Conservation (phyloP, 2,329 filamentous ascomycete genomes). For the Exophiala sp. region DNA sequence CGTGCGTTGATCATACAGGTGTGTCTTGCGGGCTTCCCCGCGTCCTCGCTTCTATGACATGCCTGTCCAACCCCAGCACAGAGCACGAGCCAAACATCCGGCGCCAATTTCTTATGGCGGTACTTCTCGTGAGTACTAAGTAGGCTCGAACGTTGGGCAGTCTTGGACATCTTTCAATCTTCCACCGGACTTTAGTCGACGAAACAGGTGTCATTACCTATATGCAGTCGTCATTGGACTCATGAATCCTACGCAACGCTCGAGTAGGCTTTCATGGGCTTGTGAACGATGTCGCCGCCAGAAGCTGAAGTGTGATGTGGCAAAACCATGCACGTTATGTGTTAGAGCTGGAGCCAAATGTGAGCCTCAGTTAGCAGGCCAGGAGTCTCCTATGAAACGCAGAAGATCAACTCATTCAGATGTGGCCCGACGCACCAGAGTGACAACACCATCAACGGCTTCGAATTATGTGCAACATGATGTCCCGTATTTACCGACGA, state of each 20-base stretch:
- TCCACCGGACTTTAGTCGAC: too few relatives aligned
- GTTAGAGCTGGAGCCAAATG: conserved; percentile 11
- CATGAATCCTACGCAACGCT: not conserved
- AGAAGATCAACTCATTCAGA: conserved; percentile 8
- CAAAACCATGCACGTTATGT: conserved; percentile 14
- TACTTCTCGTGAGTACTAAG: too few relatives aligned
- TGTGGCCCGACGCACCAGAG: not conserved
- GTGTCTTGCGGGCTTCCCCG: too few relatives aligned
- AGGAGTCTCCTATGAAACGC: conserved; percentile 4
- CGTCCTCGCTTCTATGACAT: too few relatives aligned
- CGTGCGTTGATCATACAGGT: too few relatives aligned
- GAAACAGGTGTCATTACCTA: too few relatives aligned
- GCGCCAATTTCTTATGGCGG: too few relatives aligned
- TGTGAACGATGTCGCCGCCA: conserved; percentile 11
- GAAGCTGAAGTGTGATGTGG: conserved; percentile 13
- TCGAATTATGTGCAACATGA: not conserved
- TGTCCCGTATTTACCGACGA: not conserved
- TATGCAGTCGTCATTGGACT: too few relatives aligned
- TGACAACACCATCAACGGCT: not conserved
- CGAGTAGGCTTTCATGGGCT: conserved; percentile 6
- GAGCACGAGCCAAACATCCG: too few relatives aligned
- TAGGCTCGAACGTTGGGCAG: too few relatives aligned
- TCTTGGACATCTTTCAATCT: too few relatives aligned
- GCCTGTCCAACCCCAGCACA: too few relatives aligned
- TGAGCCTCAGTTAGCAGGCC: not conserved